Evolutionary conservation across 2,329 filamentous ascomycete species (phyloP).

Genomic region (Sphaerulina vaccinii): DNA sequence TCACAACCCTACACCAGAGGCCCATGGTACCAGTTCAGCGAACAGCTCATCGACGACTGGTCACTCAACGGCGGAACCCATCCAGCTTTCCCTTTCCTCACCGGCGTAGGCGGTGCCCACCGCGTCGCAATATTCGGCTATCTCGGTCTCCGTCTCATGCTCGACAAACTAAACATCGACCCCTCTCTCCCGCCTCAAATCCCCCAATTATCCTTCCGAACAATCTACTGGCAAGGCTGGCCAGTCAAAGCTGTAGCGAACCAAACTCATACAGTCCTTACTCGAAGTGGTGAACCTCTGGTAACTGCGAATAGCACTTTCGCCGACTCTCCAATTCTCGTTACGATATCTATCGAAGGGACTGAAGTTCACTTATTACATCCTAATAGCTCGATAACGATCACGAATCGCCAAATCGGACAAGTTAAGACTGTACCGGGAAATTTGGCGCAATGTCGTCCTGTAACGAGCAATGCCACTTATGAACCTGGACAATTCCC

Average conservation of each 20-base stretch:
- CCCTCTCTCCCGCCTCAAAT: constrained; percentile 67
- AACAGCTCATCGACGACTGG: constrained; percentile 64
- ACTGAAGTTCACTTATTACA: constrained; percentile 41
- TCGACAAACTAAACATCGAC: constrained; percentile 61
- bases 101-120: constrained; percentile 67
- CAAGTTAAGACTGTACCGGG: constrained; percentile 54
- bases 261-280: constrained; percentile 62
- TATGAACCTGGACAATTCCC: constrained; percentile 68
- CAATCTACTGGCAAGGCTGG: constrained; percentile 66
- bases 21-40: constrained; percentile 70
- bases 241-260: constrained; percentile 63
- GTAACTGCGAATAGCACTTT: constrained; percentile 57
- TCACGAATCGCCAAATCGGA: constrained; percentile 60
- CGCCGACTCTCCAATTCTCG: constrained; percentile 54
- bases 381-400: constrained; percentile 49
- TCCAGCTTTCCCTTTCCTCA: constrained; percentile 69
- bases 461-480: constrained; percentile 42
- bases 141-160: constrained; percentile 61
- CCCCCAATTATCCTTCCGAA: constrained; percentile 58
- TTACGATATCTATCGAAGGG: constrained; percentile 48
- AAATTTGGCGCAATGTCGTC: constrained; percentile 65
- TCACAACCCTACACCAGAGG: constrained; percentile 63
- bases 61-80: constrained; percentile 63
- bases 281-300: constrained; percentile 51
- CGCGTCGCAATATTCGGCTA: constrained; percentile 68